Conservation (phyloP, 768 basidiomycete species). For the Tricholomella constricta region DNA sequence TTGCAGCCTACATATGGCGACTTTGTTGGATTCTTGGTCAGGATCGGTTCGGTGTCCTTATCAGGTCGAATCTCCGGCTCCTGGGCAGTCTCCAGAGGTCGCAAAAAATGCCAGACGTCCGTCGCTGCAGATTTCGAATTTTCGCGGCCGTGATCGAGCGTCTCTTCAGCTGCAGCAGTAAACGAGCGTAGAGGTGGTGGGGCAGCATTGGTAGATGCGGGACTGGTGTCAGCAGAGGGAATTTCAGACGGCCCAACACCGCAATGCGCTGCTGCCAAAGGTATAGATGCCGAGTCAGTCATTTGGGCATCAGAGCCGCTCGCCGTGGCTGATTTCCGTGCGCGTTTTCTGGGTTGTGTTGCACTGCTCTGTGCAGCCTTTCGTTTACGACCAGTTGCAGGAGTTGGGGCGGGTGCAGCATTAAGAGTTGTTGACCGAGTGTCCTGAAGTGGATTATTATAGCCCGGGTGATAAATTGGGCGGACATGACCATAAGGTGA, state of each 20-base stretch:
- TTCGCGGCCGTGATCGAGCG: background rate
- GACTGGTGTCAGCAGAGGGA: too few species aligned
- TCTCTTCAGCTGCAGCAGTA: background rate
- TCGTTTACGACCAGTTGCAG: too few species aligned
- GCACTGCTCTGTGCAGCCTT: too few species aligned
- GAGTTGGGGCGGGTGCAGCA: too few species aligned
- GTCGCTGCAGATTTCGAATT: background rate
- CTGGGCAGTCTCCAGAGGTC: background rate
- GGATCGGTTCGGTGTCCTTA: background rate
- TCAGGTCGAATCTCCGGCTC: background rate
- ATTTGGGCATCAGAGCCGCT: too few species aligned
- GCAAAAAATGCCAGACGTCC: background rate
- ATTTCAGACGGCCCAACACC: background rate
- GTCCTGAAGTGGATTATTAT: too few species aligned
- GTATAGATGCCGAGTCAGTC: background rate
- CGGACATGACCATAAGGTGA: too few species aligned
- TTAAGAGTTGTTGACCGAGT: too few species aligned
- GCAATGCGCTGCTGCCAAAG: background rate
- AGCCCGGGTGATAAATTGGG: too few species aligned
- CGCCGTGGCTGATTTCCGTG: too few species aligned
- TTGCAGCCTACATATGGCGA: slow-evolving; percentile 9
- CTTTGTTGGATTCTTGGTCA: background rate
- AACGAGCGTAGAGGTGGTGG: background rate
- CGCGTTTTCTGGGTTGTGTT: too few species aligned
- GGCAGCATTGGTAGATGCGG: too few species aligned